Evolutionary conservation across 2,329 filamentous ascomycete species (phyloP).

Genomic region (Fusarium sp.): DNA sequence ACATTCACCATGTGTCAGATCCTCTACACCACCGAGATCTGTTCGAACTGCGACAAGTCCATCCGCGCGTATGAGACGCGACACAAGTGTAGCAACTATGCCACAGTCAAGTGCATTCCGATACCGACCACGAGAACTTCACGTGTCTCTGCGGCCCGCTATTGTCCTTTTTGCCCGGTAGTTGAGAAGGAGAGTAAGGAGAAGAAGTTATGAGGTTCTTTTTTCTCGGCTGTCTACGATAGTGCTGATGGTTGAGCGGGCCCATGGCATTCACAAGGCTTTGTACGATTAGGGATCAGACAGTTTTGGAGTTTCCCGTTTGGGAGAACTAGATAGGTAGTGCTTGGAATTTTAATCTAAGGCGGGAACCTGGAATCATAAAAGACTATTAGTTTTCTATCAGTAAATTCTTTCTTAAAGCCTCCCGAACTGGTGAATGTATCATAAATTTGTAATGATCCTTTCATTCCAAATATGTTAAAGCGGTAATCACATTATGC

Average conservation of each 20-base stretch:
- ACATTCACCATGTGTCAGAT: neutral
- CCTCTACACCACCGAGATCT: neutral
- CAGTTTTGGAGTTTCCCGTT: accelerated
- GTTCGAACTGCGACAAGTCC: neutral
- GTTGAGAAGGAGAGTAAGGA: neutral
- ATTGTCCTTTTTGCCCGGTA: accelerated
- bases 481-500: too few relatives aligned
- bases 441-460: too few relatives aligned
- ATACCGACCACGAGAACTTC: neutral
- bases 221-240: neutral
- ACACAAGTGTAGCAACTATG: neutral
- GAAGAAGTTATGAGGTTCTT: neutral
- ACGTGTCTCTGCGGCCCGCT: neutral
- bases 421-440: too few relatives aligned
- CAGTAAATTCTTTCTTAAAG: too few relatives aligned
- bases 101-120: neutral
- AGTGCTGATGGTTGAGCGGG: accelerated
- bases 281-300: neutral
- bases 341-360: accelerated
- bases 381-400: too few relatives aligned
- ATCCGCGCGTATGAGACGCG: neutral
- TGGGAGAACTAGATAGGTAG: too few relatives aligned
- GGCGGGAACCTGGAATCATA: too few relatives aligned
- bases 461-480: too few relatives aligned
- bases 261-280: neutral